phyloP scores from a whole-genome alignment of 768 basidiomycete genomes.

The Tubosaeta sp. region DNA sequence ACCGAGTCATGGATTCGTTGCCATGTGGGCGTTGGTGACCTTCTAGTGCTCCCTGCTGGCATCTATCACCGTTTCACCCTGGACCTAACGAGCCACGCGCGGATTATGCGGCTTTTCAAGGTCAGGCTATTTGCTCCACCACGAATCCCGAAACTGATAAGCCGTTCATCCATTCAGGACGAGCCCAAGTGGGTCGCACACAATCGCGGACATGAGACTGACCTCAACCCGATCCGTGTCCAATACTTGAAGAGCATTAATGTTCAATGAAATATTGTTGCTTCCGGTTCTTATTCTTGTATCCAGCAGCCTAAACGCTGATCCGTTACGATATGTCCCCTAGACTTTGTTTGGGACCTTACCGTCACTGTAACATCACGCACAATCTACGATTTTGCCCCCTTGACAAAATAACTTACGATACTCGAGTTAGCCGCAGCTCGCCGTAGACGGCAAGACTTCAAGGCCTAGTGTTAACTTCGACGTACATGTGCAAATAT shows the following conservation, averaged over 20 bases:
- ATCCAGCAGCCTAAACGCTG: background rate
- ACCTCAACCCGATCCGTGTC: slow-evolving; percentile 56
- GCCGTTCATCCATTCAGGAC: slow-evolving; percentile 45
- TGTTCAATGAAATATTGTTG: slow-evolving; percentile 22
- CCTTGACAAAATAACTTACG: background rate
- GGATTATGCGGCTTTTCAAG: slow-evolving; percentile 81
- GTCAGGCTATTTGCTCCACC: slow-evolving; percentile 33
- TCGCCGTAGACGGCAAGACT: background rate
- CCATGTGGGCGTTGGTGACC: slow-evolving; percentile 71
- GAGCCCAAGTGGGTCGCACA: slow-evolving; percentile 90
- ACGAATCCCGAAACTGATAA: background rate
- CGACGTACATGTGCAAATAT: background rate
- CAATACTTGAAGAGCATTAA: slow-evolving; percentile 54
- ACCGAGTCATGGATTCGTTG: slow-evolving; percentile 79
- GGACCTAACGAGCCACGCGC: slow-evolving; percentile 64
- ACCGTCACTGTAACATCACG: background rate
- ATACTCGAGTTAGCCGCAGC: background rate
- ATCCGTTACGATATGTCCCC: background rate
- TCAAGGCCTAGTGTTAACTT: background rate
- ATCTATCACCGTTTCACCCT: slow-evolving; percentile 92
- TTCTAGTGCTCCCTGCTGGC: slow-evolving; percentile 82
- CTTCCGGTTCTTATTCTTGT: background rate
- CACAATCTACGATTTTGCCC: background rate
- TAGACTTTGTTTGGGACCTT: background rate
- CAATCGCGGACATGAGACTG: slow-evolving; percentile 59